Base-by-base conservation (phyloP, 2,329 filamentous ascomycete genomes). In the Dactylellina haptotyla region DNA sequence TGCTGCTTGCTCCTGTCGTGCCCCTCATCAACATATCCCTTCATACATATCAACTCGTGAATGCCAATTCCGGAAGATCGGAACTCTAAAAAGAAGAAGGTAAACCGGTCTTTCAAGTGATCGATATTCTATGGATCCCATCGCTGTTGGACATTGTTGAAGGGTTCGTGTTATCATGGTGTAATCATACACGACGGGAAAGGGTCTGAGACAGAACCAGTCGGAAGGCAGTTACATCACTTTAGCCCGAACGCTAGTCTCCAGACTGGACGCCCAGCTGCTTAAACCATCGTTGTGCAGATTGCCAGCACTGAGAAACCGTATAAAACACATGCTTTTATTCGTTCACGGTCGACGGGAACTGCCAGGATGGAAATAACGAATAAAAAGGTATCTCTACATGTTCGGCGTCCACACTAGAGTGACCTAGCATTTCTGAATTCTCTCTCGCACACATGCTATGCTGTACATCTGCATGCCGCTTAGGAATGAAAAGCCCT, bases 181-280 rank as follows among this genome's bases (percentile, higher is more conserved):
- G 28, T 6, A 64, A 39, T 54, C n/a, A 20, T 6, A 3, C 10
- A 10, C 30, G 54, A 59, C 48, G 39, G 43, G 59, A 46, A 64
- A 72, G 58, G 67, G 59, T 59, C 67, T 72, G 67, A 72, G 67
- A 65, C 67, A 72, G 26, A 72, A 45, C 67, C 53, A 72, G 67
- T 72, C 58, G 67, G 59, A 72, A 72, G 67, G 59, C 45, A 72
- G 67, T 72, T 72, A 64, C 67, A 72, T 72, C 67, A 72, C 65
- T 64, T 48, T 64, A 64, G 57, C 67, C 41, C 58, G 34, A 37
- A 62, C 51, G 50, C 67, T 64, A 72, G 53, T 54, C 48, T 53
- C 48, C 41, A 59, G 59, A 34, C 59, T 34, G 58, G 59, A 59
- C 26, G 51, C 67, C 53, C 48, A 63, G 51, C 56, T 71, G 53